Conservation (phyloP, 2,329 filamentous ascomycete genomes). For the Pseudocercospora crystallina region DNA sequence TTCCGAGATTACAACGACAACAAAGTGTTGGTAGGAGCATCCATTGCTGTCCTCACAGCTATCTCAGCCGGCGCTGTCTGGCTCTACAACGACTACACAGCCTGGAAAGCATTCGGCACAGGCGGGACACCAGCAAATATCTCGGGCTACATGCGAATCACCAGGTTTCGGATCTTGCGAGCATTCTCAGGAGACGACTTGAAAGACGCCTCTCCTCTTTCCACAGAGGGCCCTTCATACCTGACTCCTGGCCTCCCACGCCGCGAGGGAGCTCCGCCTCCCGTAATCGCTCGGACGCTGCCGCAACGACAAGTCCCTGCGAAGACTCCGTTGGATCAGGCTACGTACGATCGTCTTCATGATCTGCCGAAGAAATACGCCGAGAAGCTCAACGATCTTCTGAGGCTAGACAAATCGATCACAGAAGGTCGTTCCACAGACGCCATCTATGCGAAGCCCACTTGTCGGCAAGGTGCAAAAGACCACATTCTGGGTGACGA, state of each 20-base stretch:
- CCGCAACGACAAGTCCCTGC: slow-evolving; percentile 19
- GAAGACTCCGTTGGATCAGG: slow-evolving; percentile 5
- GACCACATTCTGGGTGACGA: slow-evolving; percentile 17
- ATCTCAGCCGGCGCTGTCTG: background rate
- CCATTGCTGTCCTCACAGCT: too few species aligned
- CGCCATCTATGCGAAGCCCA: slow-evolving; percentile 18
- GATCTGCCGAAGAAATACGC: slow-evolving; percentile 12
- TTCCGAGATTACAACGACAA: too few species aligned
- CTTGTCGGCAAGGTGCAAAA: background rate
- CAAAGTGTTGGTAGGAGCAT: too few species aligned
- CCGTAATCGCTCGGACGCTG: slow-evolving; percentile 13
- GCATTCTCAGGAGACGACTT: slow-evolving; percentile 13
- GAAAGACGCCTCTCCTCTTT: slow-evolving; percentile 11
- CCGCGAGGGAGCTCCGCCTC: slow-evolving; percentile 7
- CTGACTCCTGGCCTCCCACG: slow-evolving; percentile 7
- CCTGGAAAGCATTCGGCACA: slow-evolving; percentile 20
- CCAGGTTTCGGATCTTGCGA: slow-evolving; percentile 17
- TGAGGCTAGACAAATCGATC: slow-evolving; percentile 13
- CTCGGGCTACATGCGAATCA: slow-evolving; percentile 18
- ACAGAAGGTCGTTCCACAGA: slow-evolving; percentile 20
- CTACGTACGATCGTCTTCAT: slow-evolving; percentile 9
- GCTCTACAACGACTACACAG: slow-evolving; percentile 13
- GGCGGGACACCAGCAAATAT: slow-evolving; percentile 17
- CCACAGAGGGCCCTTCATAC: slow-evolving; percentile 6
- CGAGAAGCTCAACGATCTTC: background rate